phyloP scores from a whole-genome alignment of 2,329 filamentous ascomycete genomes.

The Xylariomycetidae sp. region DNA sequence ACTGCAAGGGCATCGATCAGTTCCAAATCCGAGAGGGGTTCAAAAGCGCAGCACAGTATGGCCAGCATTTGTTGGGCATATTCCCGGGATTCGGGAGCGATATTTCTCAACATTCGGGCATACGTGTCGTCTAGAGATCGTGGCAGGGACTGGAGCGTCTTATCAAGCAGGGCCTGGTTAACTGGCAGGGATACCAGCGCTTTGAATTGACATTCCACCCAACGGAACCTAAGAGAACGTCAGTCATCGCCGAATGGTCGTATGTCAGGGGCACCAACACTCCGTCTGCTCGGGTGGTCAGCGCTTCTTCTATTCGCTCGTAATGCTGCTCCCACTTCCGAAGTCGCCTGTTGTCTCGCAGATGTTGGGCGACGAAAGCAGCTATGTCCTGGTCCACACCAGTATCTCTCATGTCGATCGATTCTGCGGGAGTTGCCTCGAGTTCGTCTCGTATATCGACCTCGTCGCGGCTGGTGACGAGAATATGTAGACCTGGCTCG shows the following conservation, averaged over 20 bases:
- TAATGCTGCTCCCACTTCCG: conserved; percentile 19
- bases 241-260: too few relatives aligned
- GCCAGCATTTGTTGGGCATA: too few relatives aligned
- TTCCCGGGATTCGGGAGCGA: too few relatives aligned
- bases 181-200: conserved; percentile 15
- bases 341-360: conserved; percentile 16
- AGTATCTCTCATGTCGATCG: conserved; percentile 13
- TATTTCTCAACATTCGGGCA: conserved; percentile 24
- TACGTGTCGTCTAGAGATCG: conserved; percentile 29
- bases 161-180: conserved; percentile 17
- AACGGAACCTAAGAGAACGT: conserved; percentile 32
- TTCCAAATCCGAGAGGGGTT: too few relatives aligned
- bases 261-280: conserved; percentile 23
- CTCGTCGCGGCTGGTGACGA: conserved; percentile 30
- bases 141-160: conserved; percentile 26
- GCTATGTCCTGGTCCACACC: conserved; percentile 22
- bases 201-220: conserved; percentile 29
- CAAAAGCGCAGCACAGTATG: too few relatives aligned
- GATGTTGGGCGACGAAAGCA: conserved; percentile 17
- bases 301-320: conserved; percentile 19
- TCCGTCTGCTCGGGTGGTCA: conserved; percentile 22
- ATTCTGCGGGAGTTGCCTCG: conserved; percentile 8
- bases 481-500: conserved; percentile 20
- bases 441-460: conserved; percentile 23
- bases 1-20: too few relatives aligned